phyloP scores from a whole-genome alignment of 2,329 filamentous ascomycete genomes.

The Rosellinia necatrix region DNA sequence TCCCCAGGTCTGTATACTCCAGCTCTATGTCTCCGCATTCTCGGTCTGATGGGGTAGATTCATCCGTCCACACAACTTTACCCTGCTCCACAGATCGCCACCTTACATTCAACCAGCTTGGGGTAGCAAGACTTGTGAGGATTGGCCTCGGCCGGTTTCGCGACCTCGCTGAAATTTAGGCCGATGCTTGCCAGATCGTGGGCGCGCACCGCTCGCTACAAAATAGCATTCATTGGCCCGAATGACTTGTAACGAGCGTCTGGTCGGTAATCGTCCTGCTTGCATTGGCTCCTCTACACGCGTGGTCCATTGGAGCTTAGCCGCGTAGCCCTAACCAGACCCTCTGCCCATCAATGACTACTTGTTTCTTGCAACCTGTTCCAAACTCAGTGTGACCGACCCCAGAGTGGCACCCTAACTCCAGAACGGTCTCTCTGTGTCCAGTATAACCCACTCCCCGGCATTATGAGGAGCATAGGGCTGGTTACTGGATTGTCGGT shows the following conservation, averaged over 20 bases:
- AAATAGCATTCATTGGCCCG: neutral
- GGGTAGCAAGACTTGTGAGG: neutral
- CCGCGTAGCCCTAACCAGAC: neutral
- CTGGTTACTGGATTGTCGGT: neutral
- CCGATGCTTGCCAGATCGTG: neutral
- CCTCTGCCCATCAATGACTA: neutral
- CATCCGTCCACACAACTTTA: conserved; percentile 1
- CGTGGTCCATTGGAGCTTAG: neutral
- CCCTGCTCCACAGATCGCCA: too few species aligned
- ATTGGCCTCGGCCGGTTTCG: neutral
- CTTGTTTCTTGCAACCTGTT: neutral
- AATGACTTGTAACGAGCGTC: neutral
- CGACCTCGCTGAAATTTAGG: neutral
- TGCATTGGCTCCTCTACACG: neutral
- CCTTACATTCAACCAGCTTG: too few species aligned
- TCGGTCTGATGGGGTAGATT: neutral
- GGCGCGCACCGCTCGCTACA: neutral
- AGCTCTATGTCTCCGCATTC: neutral
- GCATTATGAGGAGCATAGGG: neutral
- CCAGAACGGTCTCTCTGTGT: neutral
- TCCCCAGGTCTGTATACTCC: neutral
- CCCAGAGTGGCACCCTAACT: neutral
- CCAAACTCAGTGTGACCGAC: neutral
- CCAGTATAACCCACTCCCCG: neutral
- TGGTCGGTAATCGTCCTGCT: neutral